Base-by-base conservation (phyloP, 441 rosid species). In the Isatis lusitanica region DNA sequence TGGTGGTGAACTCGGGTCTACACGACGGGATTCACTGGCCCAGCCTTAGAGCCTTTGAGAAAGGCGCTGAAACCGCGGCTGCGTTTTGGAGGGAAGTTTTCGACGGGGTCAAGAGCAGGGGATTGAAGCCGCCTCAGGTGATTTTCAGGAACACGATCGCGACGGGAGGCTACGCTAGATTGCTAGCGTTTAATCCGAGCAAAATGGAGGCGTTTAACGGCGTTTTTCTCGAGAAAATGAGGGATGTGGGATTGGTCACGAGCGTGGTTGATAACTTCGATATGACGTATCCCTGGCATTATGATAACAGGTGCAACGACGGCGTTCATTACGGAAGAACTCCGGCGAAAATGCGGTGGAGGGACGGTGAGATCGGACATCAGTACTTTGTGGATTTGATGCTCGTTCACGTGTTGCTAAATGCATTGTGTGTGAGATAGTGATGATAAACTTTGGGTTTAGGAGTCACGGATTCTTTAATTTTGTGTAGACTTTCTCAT, bases 281-380 rank as follows among this genome's bases (percentile, higher is more conserved):
- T 67, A 80, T 95, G 89, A 95, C 98, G 8, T 91, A 71, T 75
- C 96, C 98, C 0, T 95, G 98, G 98, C 99, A 95, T 83, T 95
- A 73, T 33, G 96, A 95, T 76, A 93, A 91, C 48, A 75, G 97
- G 52, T 92, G 98, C 75, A 95, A 81, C 2, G 99, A 95, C 9
- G 98, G 99, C 0, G 99, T 95, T 11, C 98, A 93, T 71, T 95
- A 95, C 18, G 99, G 99, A 15, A 85, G 97, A 71, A 87, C 90
- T 62, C 97, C 98, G 0, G 80, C 77, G 3, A 89, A 91, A 85
- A 84, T 85, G 93, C 78, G 71, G 74, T 95, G 98, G 98, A 88
- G 87, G 71, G 99, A 95, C 30, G 99, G 99, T 21, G 84, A 85
- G 79, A 90, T 93, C 0, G 99, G 99, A 46, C 99, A 95, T 83